Base-by-base conservation (phyloP, 164 flowering plant genomes). In the Chloranthus sessilifolius region DNA sequence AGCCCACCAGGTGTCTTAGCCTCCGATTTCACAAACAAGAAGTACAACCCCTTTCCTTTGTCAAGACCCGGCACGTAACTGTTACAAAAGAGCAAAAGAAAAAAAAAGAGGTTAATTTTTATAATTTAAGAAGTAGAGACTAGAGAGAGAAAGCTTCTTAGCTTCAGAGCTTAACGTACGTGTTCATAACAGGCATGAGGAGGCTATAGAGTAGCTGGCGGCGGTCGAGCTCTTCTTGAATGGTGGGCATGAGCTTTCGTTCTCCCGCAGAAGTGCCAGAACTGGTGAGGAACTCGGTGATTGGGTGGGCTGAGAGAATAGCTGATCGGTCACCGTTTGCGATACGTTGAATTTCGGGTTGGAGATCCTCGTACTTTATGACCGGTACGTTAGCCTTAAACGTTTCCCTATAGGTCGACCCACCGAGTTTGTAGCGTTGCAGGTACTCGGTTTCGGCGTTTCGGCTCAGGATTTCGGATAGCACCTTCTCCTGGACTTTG, bases 221-320 rank as follows among this genome's bases (percentile, higher is more conserved):
- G 16, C 79, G 68, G n/a, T 65, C 73, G 37, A 71, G 19, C 52
- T 71, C 76, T 42, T 67, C 70, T 12, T 46, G 47, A n/a, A 61
- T 71, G 0, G 73, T 59, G 8, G 78, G 78, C 67, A 74, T 74
- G 27, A 74, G 57, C 53, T 74, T 74, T 50, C 65, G 54, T 27
- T 70, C 71, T 8, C 78, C 78, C 1, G 66, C 78, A 0, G 78
- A 74, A 20, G 78, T 74, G 11, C 75, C 78, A 5, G 75, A 74
- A 43, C 78, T 74, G 34, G 75, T 67, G 47, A 70, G 69, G 38
- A 74, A 71, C 26, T 74, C 78, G 8, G 78, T 67, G 34, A 74
- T 60, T 40, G 78, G 78, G 24, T 62, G 64, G 25, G 69, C 25
- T 2, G 65, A 67, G 4, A 74, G 28, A 46, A 74, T 74, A 9